Percentiles rank a stretch among this genome's conserved stretches.
These are phyloP conservation scores for Pistacia vera DNA, from an alignment of 345 rosid species.

Conservation along the genomic window DNA sequence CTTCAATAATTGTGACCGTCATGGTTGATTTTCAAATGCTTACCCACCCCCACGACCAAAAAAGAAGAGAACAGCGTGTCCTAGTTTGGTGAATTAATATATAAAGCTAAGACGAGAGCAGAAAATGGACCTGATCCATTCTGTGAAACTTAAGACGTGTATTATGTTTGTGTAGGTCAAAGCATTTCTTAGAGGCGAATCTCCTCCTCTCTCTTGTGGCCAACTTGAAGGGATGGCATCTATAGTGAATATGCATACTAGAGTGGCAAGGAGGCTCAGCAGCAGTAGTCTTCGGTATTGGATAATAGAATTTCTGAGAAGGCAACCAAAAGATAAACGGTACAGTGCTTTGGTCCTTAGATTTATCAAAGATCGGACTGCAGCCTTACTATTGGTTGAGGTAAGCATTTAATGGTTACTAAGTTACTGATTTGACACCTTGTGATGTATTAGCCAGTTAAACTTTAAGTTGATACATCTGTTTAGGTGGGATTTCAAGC, in stretches of 20 bases:
- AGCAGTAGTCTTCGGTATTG: slow-evolving; percentile 80
- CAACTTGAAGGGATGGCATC: slow-evolving; percentile 91
- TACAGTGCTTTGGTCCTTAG: slow-evolving; percentile 72
- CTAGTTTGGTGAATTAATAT: neutral
- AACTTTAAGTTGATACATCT: neutral
- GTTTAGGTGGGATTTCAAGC: slow-evolving; percentile 84
- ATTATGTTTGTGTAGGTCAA: slow-evolving; percentile 51
- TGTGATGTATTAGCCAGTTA: neutral
- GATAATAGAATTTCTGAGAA: slow-evolving; percentile 77
- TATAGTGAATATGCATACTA: slow-evolving; percentile 59
- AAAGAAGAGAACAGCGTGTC: neutral
- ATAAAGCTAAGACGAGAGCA: neutral
- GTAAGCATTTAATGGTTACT: slow-evolving; percentile 35
- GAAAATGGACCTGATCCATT: neutral
- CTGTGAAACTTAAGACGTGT: neutral
- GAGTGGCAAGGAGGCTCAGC: slow-evolving; percentile 60
- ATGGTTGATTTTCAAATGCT: neutral
- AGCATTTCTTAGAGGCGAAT: slow-evolving; percentile 79
- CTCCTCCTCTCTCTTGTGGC: slow-evolving; percentile 85
- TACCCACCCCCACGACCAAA: neutral
- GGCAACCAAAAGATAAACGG: slow-evolving; percentile 74
- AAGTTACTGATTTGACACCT: neutral
- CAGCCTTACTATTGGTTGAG: slow-evolving; percentile 76
- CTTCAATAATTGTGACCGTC: neutral
- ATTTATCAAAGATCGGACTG: slow-evolving; percentile 83